These are phyloP conservation scores for Cardiospermum halicacabum DNA, from an alignment of 345 rosid genomes.

Conservation along the genomic window DNA sequence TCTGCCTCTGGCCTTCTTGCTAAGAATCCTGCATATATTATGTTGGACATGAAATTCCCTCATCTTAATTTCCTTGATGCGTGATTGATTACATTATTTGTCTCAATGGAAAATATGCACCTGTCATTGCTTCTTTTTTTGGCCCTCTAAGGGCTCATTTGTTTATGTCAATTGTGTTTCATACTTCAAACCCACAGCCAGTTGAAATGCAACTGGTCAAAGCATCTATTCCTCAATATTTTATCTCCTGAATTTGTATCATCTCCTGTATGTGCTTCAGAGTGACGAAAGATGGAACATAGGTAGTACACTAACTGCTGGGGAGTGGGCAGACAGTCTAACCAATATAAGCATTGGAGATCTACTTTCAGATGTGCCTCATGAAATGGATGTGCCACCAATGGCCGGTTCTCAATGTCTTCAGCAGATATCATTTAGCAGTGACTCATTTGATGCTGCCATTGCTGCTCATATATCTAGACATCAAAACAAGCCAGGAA, in stretches of 20 bases:
- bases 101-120: not conserved
- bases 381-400: slow-evolving; percentile 35
- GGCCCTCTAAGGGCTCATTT: not conserved
- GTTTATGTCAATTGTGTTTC: not conserved
- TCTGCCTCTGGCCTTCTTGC: not conserved
- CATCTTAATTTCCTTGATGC: not conserved
- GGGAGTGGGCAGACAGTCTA: slow-evolving; percentile 96
- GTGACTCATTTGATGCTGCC: slow-evolving; percentile 98
- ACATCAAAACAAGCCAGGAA: slow-evolving; percentile 59
- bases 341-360: slow-evolving; percentile 91
- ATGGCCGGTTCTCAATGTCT: slow-evolving; percentile 41
- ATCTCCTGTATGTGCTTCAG: slow-evolving; percentile 24
- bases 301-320: slow-evolving; percentile 47
- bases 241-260: slow-evolving; percentile 9
- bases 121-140: not conserved
- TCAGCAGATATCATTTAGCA: slow-evolving; percentile 63
- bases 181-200: not conserved
- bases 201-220: not conserved
- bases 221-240: not conserved
- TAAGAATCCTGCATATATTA: too few species aligned
- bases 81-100: not conserved
- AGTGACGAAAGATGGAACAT: slow-evolving; percentile 36
- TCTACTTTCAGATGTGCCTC: slow-evolving; percentile 70
- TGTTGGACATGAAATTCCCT: not conserved
- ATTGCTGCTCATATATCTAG: slow-evolving; percentile 91